Evolutionary conservation across 2,329 filamentous ascomycete species (phyloP), one percentile per base, ranked within the genome.

Genomic region (Pseudogymnoascus sp.): DNA sequence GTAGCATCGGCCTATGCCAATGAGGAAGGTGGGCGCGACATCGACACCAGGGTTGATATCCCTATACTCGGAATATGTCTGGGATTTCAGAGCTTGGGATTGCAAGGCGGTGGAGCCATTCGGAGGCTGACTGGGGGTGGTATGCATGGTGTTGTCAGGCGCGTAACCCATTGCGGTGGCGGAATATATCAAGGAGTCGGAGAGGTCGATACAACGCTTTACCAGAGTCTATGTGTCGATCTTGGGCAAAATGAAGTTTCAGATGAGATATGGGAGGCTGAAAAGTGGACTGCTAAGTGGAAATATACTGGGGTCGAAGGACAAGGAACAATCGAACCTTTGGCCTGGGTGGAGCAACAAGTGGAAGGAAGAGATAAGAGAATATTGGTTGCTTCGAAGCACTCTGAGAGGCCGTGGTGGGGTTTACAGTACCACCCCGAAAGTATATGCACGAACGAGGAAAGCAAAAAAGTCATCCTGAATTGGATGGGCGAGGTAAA

Each of bases 31-130:
- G 78, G 93, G 14, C 75, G 79, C 1, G 80, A 83, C 2, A 76
- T 80, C 3, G 74, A 86, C 14, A 66, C 87, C 9, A 8, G 4
- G n/a, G 58, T 60, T 41, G 58, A 60, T 60, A 69, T 96, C 1
- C 95, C 95, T 0, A 87, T 96, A 0, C 79, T 99, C 35, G 95
- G 88, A 0, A 87, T 91, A 25, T 90, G 88, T 70, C 77, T 91
- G 1, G 88, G 88, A 0, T 89, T 90, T 66, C 88, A 91, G 69
- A 87, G 84, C 63, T 73, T 90, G 59, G 84, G 83, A 64, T 73
- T 84, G 49, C 80, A 81, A 16, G 83, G 85, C 69, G 86, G 85
- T 0, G 81, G 81, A 4, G 71, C 75, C 5, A 79, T 89, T 6
- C 74, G 78, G 52, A 79, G 80, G 60, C 74, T 90, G 21, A 74